phyloP scores from a whole-genome alignment of 177 flowering plant genomes.

The Telopea speciosissima region DNA sequence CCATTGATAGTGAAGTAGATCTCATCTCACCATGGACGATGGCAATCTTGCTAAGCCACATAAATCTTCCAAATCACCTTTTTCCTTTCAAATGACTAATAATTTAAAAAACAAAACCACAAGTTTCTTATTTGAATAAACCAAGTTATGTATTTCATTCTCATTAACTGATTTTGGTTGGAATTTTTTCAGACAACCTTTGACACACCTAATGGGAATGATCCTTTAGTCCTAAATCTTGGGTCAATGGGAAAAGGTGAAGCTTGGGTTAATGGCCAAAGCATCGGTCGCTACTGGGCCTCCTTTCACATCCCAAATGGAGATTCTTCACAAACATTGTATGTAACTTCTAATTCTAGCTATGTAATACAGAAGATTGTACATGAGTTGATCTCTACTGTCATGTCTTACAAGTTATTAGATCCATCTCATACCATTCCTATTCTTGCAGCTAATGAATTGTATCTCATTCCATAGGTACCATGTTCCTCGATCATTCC shows the following conservation, averaged over 20 bases:
- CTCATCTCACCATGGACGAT: too few species aligned
- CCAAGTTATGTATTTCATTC: not conserved
- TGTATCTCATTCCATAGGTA: conserved; percentile 38
- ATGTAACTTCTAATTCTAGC: conserved; percentile 33
- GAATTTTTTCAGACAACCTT: conserved; percentile 45
- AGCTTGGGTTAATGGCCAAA: conserved; percentile 84
- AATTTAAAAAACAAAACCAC: too few species aligned
- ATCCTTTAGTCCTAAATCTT: conserved; percentile 64
- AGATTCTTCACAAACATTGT: conserved; percentile 64
- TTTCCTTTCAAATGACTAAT: too few species aligned
- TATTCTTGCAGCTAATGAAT: not conserved
- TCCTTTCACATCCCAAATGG: conserved; percentile 48
- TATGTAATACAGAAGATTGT: not conserved
- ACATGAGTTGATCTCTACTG: not conserved
- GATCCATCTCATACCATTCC: not conserved
- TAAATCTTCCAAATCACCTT: too few species aligned
- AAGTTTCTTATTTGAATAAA: too few species aligned
- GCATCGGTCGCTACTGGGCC: conserved; percentile 91
- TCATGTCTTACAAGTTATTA: not conserved
- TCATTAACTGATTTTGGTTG: not conserved
- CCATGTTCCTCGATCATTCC: conserved; percentile 69
- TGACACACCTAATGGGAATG: conserved; percentile 57
- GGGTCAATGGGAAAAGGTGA: conserved; percentile 86
- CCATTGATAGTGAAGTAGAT: too few species aligned
- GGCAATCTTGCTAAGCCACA: too few species aligned